Conservation (phyloP, 2,329 filamentous ascomycete genomes). For the Diaporthe humulicola region DNA sequence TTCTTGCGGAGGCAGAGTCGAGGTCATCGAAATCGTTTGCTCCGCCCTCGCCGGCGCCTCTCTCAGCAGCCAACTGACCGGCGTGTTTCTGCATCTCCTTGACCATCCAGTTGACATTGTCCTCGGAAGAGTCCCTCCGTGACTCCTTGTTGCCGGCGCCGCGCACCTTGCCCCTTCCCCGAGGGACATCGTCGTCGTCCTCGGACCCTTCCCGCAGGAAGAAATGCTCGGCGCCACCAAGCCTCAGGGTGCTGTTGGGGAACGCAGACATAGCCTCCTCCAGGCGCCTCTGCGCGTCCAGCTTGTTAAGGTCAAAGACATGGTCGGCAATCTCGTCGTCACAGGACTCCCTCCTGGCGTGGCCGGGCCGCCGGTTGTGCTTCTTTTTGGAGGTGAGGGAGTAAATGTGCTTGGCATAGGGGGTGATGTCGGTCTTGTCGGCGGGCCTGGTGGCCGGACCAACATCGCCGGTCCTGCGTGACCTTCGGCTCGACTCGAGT, state of each 20-base stretch:
- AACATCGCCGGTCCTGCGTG: conserved; percentile 75
- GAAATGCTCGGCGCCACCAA: conserved; percentile 80
- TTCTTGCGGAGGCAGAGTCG: conserved; percentile 49
- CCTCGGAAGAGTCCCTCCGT: conserved; percentile 72
- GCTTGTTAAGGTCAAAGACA: conserved; percentile 82
- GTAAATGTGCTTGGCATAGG: conserved; percentile 73
- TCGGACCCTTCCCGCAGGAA: conserved; percentile 74
- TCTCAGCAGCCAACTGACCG: conserved; percentile 66
- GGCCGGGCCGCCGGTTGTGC: conserved; percentile 53
- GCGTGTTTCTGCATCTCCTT: conserved; percentile 85
- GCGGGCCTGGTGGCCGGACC: conserved; percentile 72
- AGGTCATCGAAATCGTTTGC: conserved; percentile 47
- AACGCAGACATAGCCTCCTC: conserved; percentile 84
- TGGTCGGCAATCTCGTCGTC: conserved; percentile 84
- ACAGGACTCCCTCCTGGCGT: conserved; percentile 75
- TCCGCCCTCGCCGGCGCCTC: conserved; percentile 39
- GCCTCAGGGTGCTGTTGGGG: conserved; percentile 77
- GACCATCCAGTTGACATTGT: conserved; percentile 79
- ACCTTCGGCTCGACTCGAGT: conserved; percentile 82
- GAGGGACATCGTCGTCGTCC: conserved; percentile 57
- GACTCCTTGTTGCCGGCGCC: conserved; percentile 46
- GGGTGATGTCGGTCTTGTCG: conserved; percentile 80
- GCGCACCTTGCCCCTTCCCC: conserved; percentile 49
- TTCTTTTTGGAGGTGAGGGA: conserved; percentile 59
- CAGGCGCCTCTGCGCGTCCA: conserved; percentile 83